Evolutionary conservation across 1,139 yeast species (phyloP), one percentile per base, ranked within the genome.

Genomic region (Magnusiomyces clavatus): DNA sequence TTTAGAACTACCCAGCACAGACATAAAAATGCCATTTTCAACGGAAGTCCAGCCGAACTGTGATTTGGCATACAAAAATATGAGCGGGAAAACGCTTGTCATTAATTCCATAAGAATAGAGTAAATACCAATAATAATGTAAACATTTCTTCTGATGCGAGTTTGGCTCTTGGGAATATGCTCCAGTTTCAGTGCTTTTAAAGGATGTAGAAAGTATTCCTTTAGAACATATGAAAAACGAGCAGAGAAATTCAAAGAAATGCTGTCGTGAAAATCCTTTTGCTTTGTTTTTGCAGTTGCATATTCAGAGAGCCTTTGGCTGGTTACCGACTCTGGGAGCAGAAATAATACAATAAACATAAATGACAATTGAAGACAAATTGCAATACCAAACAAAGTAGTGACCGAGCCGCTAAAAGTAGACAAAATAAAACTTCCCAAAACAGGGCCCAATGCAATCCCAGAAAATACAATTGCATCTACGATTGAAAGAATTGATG

Each of bases 391-490:
- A 54, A 69, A 60, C 6, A 70, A 56, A 1, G 58, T 17, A 4
- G 46, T 49, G 13, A 66, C 37, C n/a, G 64, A 55, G 45, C 67
- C 48, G 43, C 60, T 61, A 52, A 69, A 55, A 55, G 50, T 6
- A 20, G 59, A 54, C 5, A 71, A 53, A 4, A 72, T 41, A 3
- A 71, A 52, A 51, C 82, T 79, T 0, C 86, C 86, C 1, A 76
- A 52, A 38, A 80, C 54, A 0, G 95, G 94, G 1, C 92, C 92
- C 14, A 77, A 31, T 1, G 84, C 82, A 56, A 81, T 63, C 0
- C 90, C 90, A 4, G 75, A 70, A 60, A 77, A 83, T 54, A 83
- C 61, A 24, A 78, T 68, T 0, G 89, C 87, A 52, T 76, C 72
- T 35, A 77, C 67, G 39, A 77, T 65, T 0, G 89, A 87, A 56